A percentile compares a stretch with the other conserved stretches of the same genome.
Evolutionary conservation across 1,284 basidiomycete species (phyloP).

Genomic region (Trichosporon inkin): DNA sequence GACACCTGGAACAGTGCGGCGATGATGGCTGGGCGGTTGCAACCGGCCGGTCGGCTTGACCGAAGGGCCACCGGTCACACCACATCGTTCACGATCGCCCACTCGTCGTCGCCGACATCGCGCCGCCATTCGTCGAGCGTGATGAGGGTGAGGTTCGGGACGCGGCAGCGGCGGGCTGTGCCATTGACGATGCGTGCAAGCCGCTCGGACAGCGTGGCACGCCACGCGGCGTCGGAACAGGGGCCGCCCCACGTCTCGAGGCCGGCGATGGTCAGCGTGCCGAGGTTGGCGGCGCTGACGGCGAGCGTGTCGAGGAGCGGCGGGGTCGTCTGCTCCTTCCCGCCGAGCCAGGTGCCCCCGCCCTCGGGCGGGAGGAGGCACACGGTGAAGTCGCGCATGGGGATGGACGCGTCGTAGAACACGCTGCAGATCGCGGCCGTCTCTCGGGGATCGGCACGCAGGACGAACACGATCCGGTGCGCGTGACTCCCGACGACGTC

Average conservation of each 20-base stretch:
- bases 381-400: not conserved
- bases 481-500: not conserved
- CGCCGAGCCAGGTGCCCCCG: not conserved
- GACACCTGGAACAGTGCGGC: too few species aligned
- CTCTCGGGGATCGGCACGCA: not conserved
- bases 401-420: conserved; percentile 1
- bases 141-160: not conserved
- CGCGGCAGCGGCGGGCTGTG: not conserved
- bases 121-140: not conserved
- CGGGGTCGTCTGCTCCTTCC: not conserved
- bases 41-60: too few species aligned
- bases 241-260: not conserved
- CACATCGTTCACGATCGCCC: not conserved
- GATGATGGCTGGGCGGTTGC: too few species aligned
- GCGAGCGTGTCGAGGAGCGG: not conserved
- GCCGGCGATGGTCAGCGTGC: not conserved
- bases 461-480: conserved; percentile 3
- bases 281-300: conserved; percentile 3
- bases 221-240: not conserved
- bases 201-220: not conserved
- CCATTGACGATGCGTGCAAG: not conserved
- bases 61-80: too few species aligned
- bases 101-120: conserved; percentile 5
- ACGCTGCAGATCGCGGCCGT: not conserved
- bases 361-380: not conserved